These are phyloP conservation scores for Fusarium sp. DNA, from an alignment of 2,329 filamentous ascomycete genomes.

Conservation along the genomic window DNA sequence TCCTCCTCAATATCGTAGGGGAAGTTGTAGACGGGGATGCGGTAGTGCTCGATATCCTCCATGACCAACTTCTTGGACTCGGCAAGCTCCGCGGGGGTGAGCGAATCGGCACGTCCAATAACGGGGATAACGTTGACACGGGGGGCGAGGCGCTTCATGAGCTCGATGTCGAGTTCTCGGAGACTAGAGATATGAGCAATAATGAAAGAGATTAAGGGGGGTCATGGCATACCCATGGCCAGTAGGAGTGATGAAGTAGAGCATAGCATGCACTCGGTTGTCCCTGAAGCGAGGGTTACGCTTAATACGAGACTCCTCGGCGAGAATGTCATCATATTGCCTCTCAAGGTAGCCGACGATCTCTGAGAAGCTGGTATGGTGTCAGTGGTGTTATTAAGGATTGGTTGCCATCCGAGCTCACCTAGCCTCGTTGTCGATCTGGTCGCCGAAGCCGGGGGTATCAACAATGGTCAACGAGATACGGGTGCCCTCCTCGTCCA, in stretches of 20 bases:
- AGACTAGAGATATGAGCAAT: slow-evolving; percentile 71
- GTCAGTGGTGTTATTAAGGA: slow-evolving; percentile 24
- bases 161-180: slow-evolving; percentile 98
- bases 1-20: slow-evolving; percentile 99
- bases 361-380: slow-evolving; percentile 83
- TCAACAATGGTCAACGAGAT: slow-evolving; percentile 99
- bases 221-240: slow-evolving; percentile 82
- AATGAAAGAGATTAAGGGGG: neutral
- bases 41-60: slow-evolving; percentile 99
- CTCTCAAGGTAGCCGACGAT: slow-evolving; percentile 98
- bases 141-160: slow-evolving; percentile 99
- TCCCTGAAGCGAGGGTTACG: slow-evolving; percentile 99
- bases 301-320: slow-evolving; percentile 99
- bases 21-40: slow-evolving; percentile 99
- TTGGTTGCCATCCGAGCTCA: slow-evolving; percentile 59
- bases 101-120: slow-evolving; percentile 97
- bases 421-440: slow-evolving; percentile 99
- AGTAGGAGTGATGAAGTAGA: slow-evolving; percentile 99
- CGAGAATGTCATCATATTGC: slow-evolving; percentile 99
- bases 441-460: slow-evolving; percentile 97
- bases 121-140: slow-evolving; percentile 99
- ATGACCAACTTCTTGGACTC: slow-evolving; percentile 99
- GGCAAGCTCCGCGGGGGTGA: slow-evolving; percentile 95
- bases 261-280: slow-evolving; percentile 97
- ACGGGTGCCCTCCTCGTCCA: slow-evolving; percentile 98